Conservation (phyloP, 768 basidiomycete species). For the Peribolospora kevripleyi region DNA sequence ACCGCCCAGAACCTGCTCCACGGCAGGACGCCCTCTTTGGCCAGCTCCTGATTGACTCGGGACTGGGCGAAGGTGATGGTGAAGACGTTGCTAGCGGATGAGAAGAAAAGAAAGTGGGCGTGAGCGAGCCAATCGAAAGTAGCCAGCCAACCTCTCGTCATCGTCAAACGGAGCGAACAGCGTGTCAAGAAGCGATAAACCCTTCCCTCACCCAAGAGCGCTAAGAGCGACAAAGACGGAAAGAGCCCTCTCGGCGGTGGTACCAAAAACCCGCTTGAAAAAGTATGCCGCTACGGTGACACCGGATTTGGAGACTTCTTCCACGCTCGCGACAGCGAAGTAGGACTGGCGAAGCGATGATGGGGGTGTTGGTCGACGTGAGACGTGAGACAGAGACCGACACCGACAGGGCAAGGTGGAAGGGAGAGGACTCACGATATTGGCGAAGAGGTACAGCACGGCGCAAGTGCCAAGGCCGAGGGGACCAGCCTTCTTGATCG, state of each 20-base stretch:
- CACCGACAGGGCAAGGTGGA: neutral
- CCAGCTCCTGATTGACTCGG: conserved; percentile 36
- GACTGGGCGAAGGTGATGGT: conserved; percentile 27
- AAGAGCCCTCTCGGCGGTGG: conserved; percentile 30
- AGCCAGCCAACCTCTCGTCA: conserved; percentile 12
- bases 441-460: conserved; percentile 29
- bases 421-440: conserved; percentile 17
- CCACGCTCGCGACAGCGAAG: conserved; percentile 24
- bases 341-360: neutral
- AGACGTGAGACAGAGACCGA: neutral
- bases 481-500: conserved; percentile 37
- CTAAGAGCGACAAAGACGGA: conserved; percentile 35
- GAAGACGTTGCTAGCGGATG: conserved; percentile 17
- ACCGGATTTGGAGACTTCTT: conserved; percentile 27
- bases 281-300: conserved; percentile 38
- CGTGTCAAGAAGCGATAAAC: neutral
- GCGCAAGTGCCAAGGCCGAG: conserved; percentile 16
- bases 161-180: neutral
- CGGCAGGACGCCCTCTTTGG: conserved; percentile 38
- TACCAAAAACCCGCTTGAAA: conserved; percentile 36
- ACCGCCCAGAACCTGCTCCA: conserved; percentile 34
- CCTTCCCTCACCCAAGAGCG: conserved; percentile 18
- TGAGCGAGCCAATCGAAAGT: neutral
- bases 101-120: neutral
- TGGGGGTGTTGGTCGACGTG: too few relatives aligned